Evolutionary conservation across 176 grass and related monocot genomes (phyloP).

Genomic region (Chrysopogon serrulatus): DNA sequence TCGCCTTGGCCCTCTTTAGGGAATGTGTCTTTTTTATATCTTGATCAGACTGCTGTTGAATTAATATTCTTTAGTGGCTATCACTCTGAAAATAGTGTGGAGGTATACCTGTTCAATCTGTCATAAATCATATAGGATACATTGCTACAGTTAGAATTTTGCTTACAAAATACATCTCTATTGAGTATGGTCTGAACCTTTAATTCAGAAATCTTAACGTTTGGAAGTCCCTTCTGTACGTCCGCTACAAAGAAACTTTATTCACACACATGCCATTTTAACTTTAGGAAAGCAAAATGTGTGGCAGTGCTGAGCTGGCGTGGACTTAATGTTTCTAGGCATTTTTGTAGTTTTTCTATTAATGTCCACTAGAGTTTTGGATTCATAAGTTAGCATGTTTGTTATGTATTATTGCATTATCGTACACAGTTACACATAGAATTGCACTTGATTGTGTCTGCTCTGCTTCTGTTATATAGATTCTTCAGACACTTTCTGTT

Average conservation of each 20-base stretch:
- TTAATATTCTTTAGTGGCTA: neutral
- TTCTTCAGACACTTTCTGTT: conserved; percentile 87
- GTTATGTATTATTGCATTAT: neutral
- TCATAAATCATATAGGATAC: neutral
- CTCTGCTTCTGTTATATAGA: conserved; percentile 45
- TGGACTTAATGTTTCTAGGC: neutral
- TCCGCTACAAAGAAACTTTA: neutral
- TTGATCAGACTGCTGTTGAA: neutral
- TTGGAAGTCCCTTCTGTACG: neutral
- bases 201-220: neutral
- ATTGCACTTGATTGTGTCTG: conserved; percentile 6
- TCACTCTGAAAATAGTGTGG: neutral
- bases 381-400: neutral
- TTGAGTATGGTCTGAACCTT: neutral
- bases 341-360: neutral
- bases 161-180: neutral
- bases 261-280: neutral
- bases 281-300: neutral
- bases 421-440: neutral
- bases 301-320: neutral
- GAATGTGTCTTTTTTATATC: neutral
- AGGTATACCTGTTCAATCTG: conserved; percentile 4
- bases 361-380: conserved; percentile 1
- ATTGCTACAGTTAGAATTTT: neutral
- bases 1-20: neutral